A percentile compares a stretch with the other conserved stretches of the same genome.
Evolutionary conservation across 2,329 filamentous ascomycete genomes (phyloP).

Genomic region (Cytospora chrysosperma): DNA sequence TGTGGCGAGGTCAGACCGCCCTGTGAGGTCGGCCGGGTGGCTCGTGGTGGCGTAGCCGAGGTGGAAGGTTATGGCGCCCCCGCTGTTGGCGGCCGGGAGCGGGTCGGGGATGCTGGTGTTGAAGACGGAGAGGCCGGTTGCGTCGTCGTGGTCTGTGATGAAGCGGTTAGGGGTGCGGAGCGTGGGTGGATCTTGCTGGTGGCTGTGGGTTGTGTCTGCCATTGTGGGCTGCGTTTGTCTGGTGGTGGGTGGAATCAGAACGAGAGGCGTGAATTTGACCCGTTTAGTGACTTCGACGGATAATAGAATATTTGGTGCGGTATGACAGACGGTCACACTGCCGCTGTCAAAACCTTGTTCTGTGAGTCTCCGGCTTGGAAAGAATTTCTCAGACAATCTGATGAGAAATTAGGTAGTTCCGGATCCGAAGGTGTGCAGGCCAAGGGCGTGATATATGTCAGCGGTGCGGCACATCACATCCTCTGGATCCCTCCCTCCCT

Average conservation of each 20-base stretch:
- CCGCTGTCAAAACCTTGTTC: not conserved
- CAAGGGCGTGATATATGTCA: not conserved
- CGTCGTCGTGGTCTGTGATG: conserved; percentile 26
- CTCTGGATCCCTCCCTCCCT: not conserved
- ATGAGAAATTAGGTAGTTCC: not conserved
- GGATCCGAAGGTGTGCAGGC: not conserved
- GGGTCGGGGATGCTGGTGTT: conserved; percentile 16
- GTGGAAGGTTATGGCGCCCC: conserved; percentile 11
- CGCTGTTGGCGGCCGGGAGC: conserved; percentile 21
- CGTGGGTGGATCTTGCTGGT: not conserved
- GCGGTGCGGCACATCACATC: not conserved
- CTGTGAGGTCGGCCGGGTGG: conserved; percentile 8
- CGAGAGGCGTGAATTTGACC: not conserved
- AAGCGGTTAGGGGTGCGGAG: conserved; percentile 15
- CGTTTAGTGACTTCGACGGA: too few relatives aligned
- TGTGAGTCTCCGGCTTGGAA: not conserved
- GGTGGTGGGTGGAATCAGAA: too few relatives aligned
- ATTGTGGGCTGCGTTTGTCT: not conserved
- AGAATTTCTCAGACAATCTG: not conserved
- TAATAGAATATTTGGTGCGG: not conserved
- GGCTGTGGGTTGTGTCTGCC: conserved; percentile 4
- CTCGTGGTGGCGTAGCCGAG: conserved; percentile 7
- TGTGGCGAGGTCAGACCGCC: conserved; percentile 13
- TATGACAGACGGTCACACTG: too few relatives aligned
- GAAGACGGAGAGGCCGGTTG: conserved; percentile 24